Evolutionary conservation across 2,329 filamentous ascomycete species (phyloP).

Genomic region (Phialemonium atrogriseum): DNA sequence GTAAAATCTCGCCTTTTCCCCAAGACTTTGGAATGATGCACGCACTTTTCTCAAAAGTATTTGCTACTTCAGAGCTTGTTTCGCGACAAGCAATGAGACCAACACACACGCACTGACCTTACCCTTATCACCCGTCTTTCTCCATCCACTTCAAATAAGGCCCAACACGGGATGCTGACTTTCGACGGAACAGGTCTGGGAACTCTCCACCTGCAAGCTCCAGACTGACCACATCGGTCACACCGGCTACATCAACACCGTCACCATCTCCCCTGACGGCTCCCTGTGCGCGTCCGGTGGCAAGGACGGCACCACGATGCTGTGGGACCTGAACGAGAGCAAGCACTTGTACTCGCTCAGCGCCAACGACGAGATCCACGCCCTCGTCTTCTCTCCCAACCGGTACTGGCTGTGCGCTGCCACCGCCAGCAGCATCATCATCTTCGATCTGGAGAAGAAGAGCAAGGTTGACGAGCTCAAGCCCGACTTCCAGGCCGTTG

Average conservation of each 20-base stretch:
- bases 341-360: conserved; percentile 99
- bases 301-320: conserved; percentile 99
- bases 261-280: conserved; percentile 99
- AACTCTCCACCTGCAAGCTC: conserved; percentile 97
- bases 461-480: conserved; percentile 99
- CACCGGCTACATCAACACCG: conserved; percentile 99
- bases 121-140: conserved; percentile 25
- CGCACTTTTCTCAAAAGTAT: conserved; percentile 76
- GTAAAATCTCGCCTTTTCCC: conserved; percentile 10
- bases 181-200: conserved; percentile 71
- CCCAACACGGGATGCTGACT: neutral
- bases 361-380: conserved; percentile 99
- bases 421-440: conserved; percentile 96
- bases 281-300: conserved; percentile 98
- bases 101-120: conserved; percentile 87
- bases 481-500: conserved; percentile 90
- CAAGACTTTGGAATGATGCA: conserved; percentile 72
- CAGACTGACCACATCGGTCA: conserved; percentile 99
- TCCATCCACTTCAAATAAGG: neutral
- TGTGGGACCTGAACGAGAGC: conserved; percentile 99
- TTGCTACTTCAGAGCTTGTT: conserved; percentile 99
- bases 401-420: conserved; percentile 99
- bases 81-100: conserved; percentile 92
- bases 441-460: conserved; percentile 99
- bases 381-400: conserved; percentile 99